Base-by-base conservation (phyloP, 2,329 filamentous ascomycete genomes). In the Hypoxylon sp. region DNA sequence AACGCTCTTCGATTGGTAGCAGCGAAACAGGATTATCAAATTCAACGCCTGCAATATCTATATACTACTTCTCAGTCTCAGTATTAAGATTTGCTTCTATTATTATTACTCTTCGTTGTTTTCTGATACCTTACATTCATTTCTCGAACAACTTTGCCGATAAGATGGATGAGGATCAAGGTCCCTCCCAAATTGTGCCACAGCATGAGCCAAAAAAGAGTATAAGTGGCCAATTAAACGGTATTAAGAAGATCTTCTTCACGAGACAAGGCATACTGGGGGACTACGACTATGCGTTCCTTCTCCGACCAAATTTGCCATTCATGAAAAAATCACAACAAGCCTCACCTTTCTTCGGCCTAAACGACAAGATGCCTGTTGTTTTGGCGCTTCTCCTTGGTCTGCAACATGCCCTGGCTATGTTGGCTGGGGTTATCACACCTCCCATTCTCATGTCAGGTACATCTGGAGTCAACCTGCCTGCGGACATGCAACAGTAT, bases 251-350 rank as follows among this genome's bases (percentile, higher is more conserved):
- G 65, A 80, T 82, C 5, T 84, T 88, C 70, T 80, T 85, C 59
- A 89, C 87, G 50, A 90, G 84, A 68, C 86, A 94, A 1, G 94
- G 94, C 11, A 85, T 97, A 26, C 80, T 98, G 62, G 94, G 94
- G 70, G 86, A 90, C 74, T 98, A 98, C 80, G 92, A 98, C 85
- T 98, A 98, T 86, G 92, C 80, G 37, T 96, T 94, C 76, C 89
- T 98, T 44, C 97, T 98, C 84, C 89, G 83, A 22, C 92, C 89
- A 1, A 94, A 92, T 72, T 81, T 97, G 22, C 94, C 94, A 0
- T 97, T 97, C 80, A 90, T 96, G 85, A 90, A 87, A 76, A 88
- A 87, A 78, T 75, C 82, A 4, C 78, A 79, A 35, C 80, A 82
- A 70, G 83, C 85, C n/a, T 88, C 91, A 33, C 93, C 93, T 0